These are phyloP conservation scores for Haplosporangium sp. DNA, from an alignment of 371 early-diverging fungal species.

Conservation along the genomic window DNA sequence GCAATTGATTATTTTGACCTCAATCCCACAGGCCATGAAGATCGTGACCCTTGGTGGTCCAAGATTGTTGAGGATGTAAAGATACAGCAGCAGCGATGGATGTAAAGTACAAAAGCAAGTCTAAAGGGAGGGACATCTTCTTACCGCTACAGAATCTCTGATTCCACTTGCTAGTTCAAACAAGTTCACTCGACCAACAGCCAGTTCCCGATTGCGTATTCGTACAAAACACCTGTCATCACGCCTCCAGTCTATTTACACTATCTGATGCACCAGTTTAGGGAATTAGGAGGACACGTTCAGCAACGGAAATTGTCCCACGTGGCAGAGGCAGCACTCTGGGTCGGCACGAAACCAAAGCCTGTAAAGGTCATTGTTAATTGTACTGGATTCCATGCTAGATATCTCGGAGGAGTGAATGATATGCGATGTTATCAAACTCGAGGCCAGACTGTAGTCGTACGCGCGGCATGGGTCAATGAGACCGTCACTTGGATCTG, in stretches of 20 bases:
- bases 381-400: conserved; percentile 79
- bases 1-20: conserved; percentile 49
- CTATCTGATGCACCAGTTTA: conserved; percentile 70
- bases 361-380: conserved; percentile 72
- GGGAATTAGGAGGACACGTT: conserved; percentile 63
- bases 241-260: conserved; percentile 66
- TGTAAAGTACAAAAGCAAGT: no score
- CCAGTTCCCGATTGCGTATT: conserved; percentile 43
- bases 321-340: conserved; percentile 61
- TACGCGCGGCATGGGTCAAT: conserved; percentile 70
- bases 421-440: conserved; percentile 75
- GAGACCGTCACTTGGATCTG: conserved; percentile 61
- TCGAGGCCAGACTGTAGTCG: conserved; percentile 79
- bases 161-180: conserved; percentile 22
- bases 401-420: conserved; percentile 73
- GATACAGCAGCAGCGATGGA: neutral
- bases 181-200: conserved; percentile 21
- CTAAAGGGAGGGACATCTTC: no score
- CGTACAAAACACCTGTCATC: conserved; percentile 49
- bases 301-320: conserved; percentile 57
- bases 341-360: conserved; percentile 35
- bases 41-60: conserved; percentile 47
- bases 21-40: conserved; percentile 35
- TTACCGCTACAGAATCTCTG: neutral
- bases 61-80: conserved; percentile 42